Evolutionary conservation across 192 early-diverging fungal species (phyloP), one percentile per base, ranked within the genome.

Genomic region (Ambispora gerdemannii): DNA sequence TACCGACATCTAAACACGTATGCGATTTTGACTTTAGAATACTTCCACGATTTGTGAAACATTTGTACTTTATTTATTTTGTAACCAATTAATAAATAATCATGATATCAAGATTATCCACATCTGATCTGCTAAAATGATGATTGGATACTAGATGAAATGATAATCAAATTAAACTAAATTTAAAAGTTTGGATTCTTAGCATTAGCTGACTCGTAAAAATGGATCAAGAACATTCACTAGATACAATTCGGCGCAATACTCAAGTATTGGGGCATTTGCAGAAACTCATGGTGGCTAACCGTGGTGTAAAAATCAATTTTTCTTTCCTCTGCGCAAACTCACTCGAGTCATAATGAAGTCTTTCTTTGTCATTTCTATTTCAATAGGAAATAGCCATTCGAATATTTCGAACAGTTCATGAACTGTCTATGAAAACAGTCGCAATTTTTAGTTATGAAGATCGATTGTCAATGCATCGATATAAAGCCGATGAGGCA

Each of bases 401-500:
- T 78, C 88, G 96, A 47, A 86, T 98, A 75, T 93, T 97, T 77
- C 88, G 95, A 64, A 92, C 94, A 7, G 93, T 92, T 0, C 92
- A 95, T 76, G 92, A 95, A 81, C 83, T 97, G 32, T 90, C 94
- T 63, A 86, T 97, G 86, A 87, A 85, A 72, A 90, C 94, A 53
- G 87, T 97, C 11, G 91, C 91, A 32, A 82, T 96, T 65, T 98
- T 91, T 78, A 91, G 92, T 3, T 84, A 93, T 76, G 95, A 95
- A 77, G 96, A 98, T 82, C 80, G 93, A 65, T 83, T 95, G 50
- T 85, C 83, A 15, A 95, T 94, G 92, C 94, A 96, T 79, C 87
- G 93, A 30, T 93, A 95, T 83, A 94, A 93, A 82, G 95, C 96
- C 11, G 93, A 97, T 78, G 93, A 98, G 80, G 89, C 93, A 3